Conservation (phyloP, 1,284 basidiomycete genomes). For the Anthracocystis walkeri region DNA sequence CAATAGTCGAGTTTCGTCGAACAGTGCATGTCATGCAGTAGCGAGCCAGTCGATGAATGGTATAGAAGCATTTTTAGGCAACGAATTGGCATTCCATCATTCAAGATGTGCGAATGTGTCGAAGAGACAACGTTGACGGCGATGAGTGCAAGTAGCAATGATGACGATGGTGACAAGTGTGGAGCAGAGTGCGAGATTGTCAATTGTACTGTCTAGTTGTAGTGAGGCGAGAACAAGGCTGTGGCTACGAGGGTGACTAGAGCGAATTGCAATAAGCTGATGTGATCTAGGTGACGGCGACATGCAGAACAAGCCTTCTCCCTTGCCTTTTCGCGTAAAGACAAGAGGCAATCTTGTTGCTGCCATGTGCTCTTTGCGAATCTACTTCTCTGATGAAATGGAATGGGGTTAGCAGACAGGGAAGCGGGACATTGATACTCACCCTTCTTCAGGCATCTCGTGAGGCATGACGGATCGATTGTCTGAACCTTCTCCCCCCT, state of each 20-base stretch:
- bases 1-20: conserved; percentile 1
- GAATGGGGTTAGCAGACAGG: conserved; percentile 5
- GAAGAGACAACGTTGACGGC: conserved; percentile 9
- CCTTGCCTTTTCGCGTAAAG: conserved; percentile 5
- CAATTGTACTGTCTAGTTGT: conserved; percentile 30
- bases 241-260: background rate
- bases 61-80: conserved; percentile 6
- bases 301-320: conserved; percentile 25
- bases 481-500: conserved; percentile 8
- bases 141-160: conserved; percentile 14
- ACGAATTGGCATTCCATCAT: conserved; percentile 43
- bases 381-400: background rate
- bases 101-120: conserved; percentile 9
- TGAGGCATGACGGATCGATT: conserved; percentile 81
- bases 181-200: conserved; percentile 15
- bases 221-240: background rate
- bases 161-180: conserved; percentile 16
- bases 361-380: background rate
- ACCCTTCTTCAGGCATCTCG: conserved; percentile 99
- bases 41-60: conserved; percentile 13
- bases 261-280: background rate
- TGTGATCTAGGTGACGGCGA: background rate
- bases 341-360: conserved; percentile 27
- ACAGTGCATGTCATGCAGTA: conserved; percentile 22
- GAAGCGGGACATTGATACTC: conserved; percentile 72